These are phyloP conservation scores for Pichia nakasei DNA, from an alignment of 805 yeast species.

Conservation along the genomic window DNA sequence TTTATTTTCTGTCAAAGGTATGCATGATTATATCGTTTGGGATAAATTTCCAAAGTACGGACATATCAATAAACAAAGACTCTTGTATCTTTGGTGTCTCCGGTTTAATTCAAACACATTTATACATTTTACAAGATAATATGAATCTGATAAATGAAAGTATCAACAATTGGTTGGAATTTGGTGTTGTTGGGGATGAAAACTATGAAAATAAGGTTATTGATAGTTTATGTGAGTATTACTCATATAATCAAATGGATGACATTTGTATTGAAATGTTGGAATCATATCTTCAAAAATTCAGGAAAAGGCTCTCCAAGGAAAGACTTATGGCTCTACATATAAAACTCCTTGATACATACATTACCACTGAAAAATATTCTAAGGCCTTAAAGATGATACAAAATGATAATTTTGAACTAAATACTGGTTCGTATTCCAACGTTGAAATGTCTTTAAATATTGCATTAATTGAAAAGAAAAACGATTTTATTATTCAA, in stretches of 20 bases:
- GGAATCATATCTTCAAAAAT: constrained; percentile 2
- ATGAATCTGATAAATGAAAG: background rate
- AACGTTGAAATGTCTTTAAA: background rate
- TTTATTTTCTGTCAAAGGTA: constrained; percentile 24
- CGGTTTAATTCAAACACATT: constrained; percentile 18
- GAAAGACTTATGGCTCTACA: too few relatives aligned
- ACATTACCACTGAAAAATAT: background rate
- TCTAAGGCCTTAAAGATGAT: background rate
- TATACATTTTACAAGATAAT: constrained; percentile 15
- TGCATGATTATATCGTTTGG: constrained; percentile 18
- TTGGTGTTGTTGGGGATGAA: background rate
- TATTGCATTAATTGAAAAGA: background rate
- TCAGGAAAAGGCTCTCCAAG: background rate
- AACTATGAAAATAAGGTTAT: constrained; percentile 27
- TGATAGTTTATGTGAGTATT: background rate
- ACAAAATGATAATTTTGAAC: background rate
- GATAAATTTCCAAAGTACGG: constrained; percentile 16
- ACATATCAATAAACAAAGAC: constrained; percentile 11
- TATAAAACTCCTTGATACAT: background rate
- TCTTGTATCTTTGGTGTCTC: constrained; percentile 10
- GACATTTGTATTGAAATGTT: too few relatives aligned
- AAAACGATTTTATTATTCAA: background rate
- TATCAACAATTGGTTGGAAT: background rate
- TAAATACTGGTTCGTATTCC: background rate
- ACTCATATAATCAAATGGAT: background rate